Base-by-base conservation (phyloP, 768 basidiomycete genomes). In the Lentinula lateritia region DNA sequence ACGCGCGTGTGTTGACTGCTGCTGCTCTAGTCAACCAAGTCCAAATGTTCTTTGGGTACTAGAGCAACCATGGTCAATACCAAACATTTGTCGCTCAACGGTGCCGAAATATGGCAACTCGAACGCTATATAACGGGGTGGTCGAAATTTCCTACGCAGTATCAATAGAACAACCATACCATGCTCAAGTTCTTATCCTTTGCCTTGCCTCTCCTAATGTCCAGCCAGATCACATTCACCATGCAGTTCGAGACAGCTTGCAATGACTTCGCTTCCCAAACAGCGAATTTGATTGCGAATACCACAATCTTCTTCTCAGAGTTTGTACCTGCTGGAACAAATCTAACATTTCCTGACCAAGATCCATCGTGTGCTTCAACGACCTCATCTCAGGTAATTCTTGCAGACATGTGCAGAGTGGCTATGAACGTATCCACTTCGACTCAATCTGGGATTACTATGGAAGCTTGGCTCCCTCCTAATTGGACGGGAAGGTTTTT, bases 391-490 rank as follows among this genome's bases (percentile, higher is more conserved):
- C 55, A 57, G 15, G 36, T 57, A 13, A 38, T 57, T 7, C 23
- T 38, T n/a, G 23, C n/a, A 16, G 55, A 57, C 23, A 57, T 62
- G 16, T 66, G 65, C 36, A 45, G 64, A 9, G 53, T 65, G 23
- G 42, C 61, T 20, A 45, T 65, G 42, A 50, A 60, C 53, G 50
- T 62, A 45, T 53, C 61, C 36, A 65, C 64, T 1, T 62, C 64
- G 12, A 12, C n/a, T 10, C 50, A 34, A 15, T 62, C 61, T 8
- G 58, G 41, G 5, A 61, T 65, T 45, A 52, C 41, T 45, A 58
- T 52, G 18, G 64, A 65, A 48, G 64, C 61, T 15, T 65, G 64
- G 64, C 61, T 65, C 23, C 61, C 64, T 15, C 50, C 50, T 28
- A 62, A 56, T 9, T 65, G 61, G 61, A 62, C 35, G 12, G 64